A percentile compares a stretch with the other conserved stretches of the same genome.
phyloP scores from a whole-genome alignment of 208 protist species.

The Crithidia bombi region DNA sequence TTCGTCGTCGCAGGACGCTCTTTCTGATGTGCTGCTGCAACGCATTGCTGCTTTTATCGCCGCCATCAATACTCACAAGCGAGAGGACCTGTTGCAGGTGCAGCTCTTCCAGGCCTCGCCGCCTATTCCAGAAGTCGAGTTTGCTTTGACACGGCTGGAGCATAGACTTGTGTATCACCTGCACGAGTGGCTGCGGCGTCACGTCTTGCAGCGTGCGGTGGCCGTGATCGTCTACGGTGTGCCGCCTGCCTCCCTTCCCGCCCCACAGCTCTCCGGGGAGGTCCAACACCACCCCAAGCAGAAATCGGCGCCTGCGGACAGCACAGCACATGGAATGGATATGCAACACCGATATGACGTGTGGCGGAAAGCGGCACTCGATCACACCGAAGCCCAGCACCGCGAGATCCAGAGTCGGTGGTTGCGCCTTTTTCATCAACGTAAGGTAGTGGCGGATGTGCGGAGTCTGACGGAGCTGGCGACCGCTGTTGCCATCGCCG shows the following conservation, averaged over 20 bases:
- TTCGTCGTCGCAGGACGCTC: not conserved
- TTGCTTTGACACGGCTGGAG: conserved; percentile 57
- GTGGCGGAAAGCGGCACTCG: conserved; percentile 22
- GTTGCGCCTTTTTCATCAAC: conserved; percentile 69
- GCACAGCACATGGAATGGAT: not conserved
- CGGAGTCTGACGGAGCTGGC: conserved; percentile 51
- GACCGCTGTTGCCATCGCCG: conserved; percentile 32
- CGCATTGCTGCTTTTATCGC: conserved; percentile 50
- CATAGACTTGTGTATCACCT: conserved; percentile 47
- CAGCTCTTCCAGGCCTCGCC: conserved; percentile 74
- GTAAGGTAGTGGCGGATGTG: conserved; percentile 58
- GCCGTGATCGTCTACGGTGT: conserved; percentile 68
- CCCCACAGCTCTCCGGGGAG: not conserved
- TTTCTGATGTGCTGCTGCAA: conserved; percentile 35
- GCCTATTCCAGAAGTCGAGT: conserved; percentile 74
- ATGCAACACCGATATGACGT: not conserved
- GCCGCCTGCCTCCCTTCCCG: not conserved
- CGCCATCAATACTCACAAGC: conserved; percentile 52
- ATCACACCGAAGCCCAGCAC: conserved; percentile 29
- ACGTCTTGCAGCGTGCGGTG: conserved; percentile 50
- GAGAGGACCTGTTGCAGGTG: conserved; percentile 48
- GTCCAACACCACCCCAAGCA: not conserved
- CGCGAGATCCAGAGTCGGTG: conserved; percentile 54
- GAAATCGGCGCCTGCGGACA: not conserved
- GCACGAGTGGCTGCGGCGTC: conserved; percentile 47